Base-by-base conservation (phyloP, 371 early-diverging fungal species). In the Smittium mucronatum region DNA sequence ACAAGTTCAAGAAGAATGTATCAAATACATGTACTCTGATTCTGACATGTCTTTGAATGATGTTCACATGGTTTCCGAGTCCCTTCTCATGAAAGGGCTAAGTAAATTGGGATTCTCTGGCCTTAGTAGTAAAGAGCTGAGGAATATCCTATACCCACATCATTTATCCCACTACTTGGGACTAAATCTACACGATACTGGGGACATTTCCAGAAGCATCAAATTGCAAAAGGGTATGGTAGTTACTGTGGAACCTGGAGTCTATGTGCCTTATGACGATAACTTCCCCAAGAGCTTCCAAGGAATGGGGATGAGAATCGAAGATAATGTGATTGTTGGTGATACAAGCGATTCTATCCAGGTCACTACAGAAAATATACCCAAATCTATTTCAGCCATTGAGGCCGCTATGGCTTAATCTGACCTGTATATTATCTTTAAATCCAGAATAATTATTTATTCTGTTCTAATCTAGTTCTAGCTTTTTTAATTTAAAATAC, bases 101-200 rank as follows among this genome's bases (percentile, higher is more conserved):
- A 72, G 81, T 33, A 77, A 82, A 5, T 81, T 92, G 64, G 90
- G 89, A 21, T 87, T 89, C 74, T 74, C 76, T 30, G 75, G 75
- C 30, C 81, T 87, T 83, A 89, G 89, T 64, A 73, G 89, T 2
- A 86, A 89, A 64, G 79, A 83, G 32, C 76, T 82, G 2, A 2
- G 35, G 32, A 64, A 26, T 21, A 36, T 35, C 28, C 81, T 98
- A 31, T 97, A 92, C 73, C 96, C 95, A 57, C 97, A 98, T 76
- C 93, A 94, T 76, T 87, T 98, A 1, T 88, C 93, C 1, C 98
- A 95, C 78, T 96, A 92, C 74, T 82, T 97, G 28, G 98, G 98
- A 2, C 70, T 95, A 71, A 96, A 96, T 76, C 90, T 98, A 0
- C 98, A 98, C 75, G 97, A 98, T 75, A 86, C 89, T 0, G 84